These are phyloP conservation scores for Eucalyptus microcorys DNA, from an alignment of 345 rosid genomes.

Conservation along the genomic window DNA sequence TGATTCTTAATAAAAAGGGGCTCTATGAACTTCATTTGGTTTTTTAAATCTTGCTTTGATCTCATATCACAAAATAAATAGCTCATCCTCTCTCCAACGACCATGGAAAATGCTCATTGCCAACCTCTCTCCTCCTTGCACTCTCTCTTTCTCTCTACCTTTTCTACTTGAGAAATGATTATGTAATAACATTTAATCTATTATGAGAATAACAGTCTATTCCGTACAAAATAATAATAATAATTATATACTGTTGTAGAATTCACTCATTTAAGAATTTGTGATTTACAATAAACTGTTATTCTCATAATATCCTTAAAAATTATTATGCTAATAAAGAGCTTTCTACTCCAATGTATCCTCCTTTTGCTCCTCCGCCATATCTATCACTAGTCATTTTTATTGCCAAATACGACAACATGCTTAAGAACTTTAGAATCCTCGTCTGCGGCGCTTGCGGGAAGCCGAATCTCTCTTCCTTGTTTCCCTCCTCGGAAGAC, in stretches of 20 bases:
- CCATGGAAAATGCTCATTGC: not conserved
- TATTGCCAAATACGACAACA: conserved; percentile 10
- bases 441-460: conserved; percentile 11
- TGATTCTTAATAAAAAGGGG: too few species aligned
- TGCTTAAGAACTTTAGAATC: conserved; percentile 25
- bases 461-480: conserved; percentile 14
- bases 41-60: not conserved
- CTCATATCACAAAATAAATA: not conserved
- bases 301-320: accelerated
- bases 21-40: too few species aligned
- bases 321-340: too few species aligned
- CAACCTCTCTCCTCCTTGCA: not conserved
- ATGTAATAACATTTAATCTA: accelerated
- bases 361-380: not conserved
- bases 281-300: accelerated
- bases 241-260: accelerated
- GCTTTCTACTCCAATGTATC: accelerated
- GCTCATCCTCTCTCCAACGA: not conserved
- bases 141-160: too few species aligned
- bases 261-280: accelerated
- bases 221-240: accelerated
- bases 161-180: too few species aligned
- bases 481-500: conserved; percentile 14
- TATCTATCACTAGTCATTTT: conserved; percentile 26
- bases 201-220: accelerated